Evolutionary conservation across 2,329 filamentous ascomycete genomes (phyloP).

Genomic region (Bipolaris gigantea): DNA sequence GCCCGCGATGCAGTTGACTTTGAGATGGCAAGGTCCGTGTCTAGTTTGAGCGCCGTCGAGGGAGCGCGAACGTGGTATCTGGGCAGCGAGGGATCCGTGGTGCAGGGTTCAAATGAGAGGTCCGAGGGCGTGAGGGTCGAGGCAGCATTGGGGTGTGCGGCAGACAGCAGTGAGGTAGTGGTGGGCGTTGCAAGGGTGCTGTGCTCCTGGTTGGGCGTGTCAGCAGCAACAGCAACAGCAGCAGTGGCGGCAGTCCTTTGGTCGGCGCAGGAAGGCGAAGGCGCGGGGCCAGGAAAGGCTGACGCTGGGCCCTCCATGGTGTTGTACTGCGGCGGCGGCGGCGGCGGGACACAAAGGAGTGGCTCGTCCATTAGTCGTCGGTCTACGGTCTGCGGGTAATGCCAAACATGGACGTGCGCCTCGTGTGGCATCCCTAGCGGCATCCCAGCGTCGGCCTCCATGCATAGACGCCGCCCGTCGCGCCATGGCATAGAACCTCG

Average conservation of each 20-base stretch:
- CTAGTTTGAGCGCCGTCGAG: constrained; percentile 29
- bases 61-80: constrained; percentile 31
- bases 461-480: not conserved
- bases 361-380: constrained; percentile 17
- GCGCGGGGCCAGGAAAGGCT: constrained; percentile 24
- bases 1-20: constrained; percentile 20
- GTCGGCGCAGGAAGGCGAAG: constrained; percentile 19
- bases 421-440: constrained; percentile 17
- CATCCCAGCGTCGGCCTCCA: not conserved
- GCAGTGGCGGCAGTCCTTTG: constrained; percentile 19
- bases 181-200: constrained; percentile 7
- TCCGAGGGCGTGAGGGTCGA: constrained; percentile 30
- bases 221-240: constrained; percentile 17
- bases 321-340: constrained; percentile 35
- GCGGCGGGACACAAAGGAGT: constrained; percentile 25
- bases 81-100: constrained; percentile 18
- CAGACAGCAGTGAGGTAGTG: constrained; percentile 12
- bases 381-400: constrained; percentile 16
- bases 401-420: constrained; percentile 21
- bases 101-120: constrained; percentile 16
- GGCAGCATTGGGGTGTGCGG: constrained; percentile 25
- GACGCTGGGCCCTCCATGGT: constrained; percentile 38
- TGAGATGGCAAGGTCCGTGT: constrained; percentile 39
- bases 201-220: constrained; percentile 6
- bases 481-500: not conserved